Evolutionary conservation across 306 rosid genomes (phyloP).

Genomic region (Styphnolobium japonicum): DNA sequence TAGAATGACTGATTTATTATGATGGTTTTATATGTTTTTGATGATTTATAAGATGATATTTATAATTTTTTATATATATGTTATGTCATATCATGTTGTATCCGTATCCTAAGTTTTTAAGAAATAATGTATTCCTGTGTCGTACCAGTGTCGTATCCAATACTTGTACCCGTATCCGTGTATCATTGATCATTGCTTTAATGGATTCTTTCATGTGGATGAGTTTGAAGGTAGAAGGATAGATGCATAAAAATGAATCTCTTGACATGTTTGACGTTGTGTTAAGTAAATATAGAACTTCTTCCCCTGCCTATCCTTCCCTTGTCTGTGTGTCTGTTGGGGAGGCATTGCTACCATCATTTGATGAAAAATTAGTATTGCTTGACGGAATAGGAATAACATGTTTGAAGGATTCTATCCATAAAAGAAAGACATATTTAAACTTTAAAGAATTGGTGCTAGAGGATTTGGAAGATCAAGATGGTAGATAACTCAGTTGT

Average conservation of each 20-base stretch:
- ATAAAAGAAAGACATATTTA: too few species aligned
- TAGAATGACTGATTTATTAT: too few species aligned
- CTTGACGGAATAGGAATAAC: background rate
- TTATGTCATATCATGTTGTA: too few species aligned
- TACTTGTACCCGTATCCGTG: too few species aligned
- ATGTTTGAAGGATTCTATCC: background rate
- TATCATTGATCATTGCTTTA: background rate
- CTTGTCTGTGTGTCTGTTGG: background rate
- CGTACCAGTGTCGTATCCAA: too few species aligned
- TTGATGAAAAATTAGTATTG: background rate
- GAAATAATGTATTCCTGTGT: too few species aligned
- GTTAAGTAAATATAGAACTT: background rate
- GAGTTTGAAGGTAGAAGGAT: background rate
- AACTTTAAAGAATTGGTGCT: background rate
- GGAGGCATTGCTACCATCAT: background rate
- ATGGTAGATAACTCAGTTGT: background rate
- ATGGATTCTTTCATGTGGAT: background rate
- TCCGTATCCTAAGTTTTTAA: too few species aligned
- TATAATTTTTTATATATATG: too few species aligned
- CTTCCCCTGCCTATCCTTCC: background rate
- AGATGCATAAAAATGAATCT: background rate
- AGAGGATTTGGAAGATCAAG: background rate
- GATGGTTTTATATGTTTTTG: too few species aligned
- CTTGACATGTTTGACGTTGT: background rate
- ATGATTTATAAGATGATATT: too few species aligned